Evolutionary conservation across 768 basidiomycete species (phyloP).

Genomic region (Kwoniella shandongensis): DNA sequence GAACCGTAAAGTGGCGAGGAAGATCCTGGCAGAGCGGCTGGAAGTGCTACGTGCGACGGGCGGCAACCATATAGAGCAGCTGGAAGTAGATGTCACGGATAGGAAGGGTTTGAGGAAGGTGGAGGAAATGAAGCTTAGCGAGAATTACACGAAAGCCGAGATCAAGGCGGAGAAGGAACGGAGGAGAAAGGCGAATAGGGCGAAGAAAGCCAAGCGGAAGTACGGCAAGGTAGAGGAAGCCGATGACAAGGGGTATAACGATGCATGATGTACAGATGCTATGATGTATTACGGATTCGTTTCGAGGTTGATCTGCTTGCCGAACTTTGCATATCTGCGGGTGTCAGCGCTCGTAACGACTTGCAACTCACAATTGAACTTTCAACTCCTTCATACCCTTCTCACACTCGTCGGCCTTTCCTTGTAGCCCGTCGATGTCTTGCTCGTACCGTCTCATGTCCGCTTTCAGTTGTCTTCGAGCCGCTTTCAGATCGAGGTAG

Average conservation of each 20-base stretch:
- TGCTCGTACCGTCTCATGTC: constrained; percentile 42
- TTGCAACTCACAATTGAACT: constrained; percentile 47
- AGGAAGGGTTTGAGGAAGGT: constrained; percentile 7
- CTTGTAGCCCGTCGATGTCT: constrained; percentile 41
- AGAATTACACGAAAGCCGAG: constrained; percentile 15
- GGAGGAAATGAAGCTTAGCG: constrained; percentile 13
- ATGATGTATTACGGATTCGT: constrained; percentile 7
- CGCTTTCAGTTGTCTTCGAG: constrained; percentile 53
- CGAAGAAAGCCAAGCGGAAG: constrained; percentile 78
- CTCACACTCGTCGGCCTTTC: constrained; percentile 47
- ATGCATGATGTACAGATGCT: constrained; percentile 13
- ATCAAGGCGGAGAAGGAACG: constrained; percentile 60
- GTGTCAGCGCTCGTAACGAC: no score
- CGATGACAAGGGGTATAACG: constrained; percentile 17
- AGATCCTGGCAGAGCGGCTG: constrained; percentile 71
- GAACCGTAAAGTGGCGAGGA: constrained; percentile 76
- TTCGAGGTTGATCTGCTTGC: constrained; percentile 87
- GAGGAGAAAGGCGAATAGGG: constrained; percentile 70
- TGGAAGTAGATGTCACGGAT: not conserved
- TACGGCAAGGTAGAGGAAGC: constrained; percentile 41
- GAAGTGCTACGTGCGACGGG: constrained; percentile 27
- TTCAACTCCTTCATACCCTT: constrained; percentile 54
- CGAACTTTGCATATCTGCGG: constrained; percentile 78
- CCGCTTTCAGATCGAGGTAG: constrained; percentile 69
- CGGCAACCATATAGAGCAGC: not conserved